Evolutionary conservation across 1,139 yeast genomes (phyloP).

Genomic region (Debaryomyces psychrophilus): DNA sequence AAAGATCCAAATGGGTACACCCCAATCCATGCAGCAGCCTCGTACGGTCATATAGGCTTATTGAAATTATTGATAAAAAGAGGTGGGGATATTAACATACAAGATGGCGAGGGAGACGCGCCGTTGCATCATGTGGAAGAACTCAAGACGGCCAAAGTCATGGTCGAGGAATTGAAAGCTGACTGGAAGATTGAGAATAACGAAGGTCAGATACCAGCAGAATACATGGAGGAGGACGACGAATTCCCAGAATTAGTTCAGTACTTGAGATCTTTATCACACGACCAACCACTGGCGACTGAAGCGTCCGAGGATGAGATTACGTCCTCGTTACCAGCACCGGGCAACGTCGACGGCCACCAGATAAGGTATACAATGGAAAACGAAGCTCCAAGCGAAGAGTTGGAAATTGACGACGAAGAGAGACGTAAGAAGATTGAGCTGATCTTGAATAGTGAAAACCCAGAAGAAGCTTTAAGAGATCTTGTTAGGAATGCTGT

Average conservation of each 20-base stretch:
- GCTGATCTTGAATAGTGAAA: constrained; percentile 71
- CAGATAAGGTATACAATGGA: constrained; percentile 61
- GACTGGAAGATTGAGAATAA: constrained; percentile 63
- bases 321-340: constrained; percentile 39
- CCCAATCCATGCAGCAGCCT: constrained; percentile 94
- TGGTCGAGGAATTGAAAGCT: constrained; percentile 70
- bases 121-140: constrained; percentile 92
- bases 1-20: constrained; percentile 94
- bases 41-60: constrained; percentile 80
- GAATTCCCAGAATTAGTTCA: constrained; percentile 79
- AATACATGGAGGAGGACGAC: constrained; percentile 77
- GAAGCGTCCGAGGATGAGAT: constrained; percentile 15
- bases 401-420: constrained; percentile 36
- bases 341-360: constrained; percentile 52
- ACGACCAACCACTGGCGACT: constrained; percentile 26
- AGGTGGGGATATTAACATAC: constrained; percentile 81
- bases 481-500: constrained; percentile 69
- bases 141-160: constrained; percentile 58
- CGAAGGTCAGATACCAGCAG: constrained; percentile 73
- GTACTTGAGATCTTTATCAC: constrained; percentile 57
- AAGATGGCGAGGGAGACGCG: constrained; percentile 90
- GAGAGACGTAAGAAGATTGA: constrained; percentile 68
- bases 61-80: constrained; percentile 56
- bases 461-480: constrained; percentile 76
- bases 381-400: constrained; percentile 42